Evolutionary conservation across 164 flowering plant species (phyloP), one percentile per base, ranked within the genome.

Genomic region (Echeveria elegans): DNA sequence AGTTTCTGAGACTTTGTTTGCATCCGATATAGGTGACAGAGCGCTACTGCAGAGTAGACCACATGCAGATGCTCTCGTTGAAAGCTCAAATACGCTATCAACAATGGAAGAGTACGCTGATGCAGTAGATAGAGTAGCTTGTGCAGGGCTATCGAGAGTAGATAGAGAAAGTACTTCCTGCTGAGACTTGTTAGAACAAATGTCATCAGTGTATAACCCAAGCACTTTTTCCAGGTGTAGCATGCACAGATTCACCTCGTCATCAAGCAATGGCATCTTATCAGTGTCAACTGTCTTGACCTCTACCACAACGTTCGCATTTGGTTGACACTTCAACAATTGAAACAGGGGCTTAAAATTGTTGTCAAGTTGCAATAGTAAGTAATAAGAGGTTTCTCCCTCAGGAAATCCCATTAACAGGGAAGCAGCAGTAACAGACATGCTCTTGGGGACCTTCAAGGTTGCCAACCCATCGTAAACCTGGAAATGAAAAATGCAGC

Each of bases 391-490:
- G 73, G 80, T 77, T 59, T 89, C 97, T 77, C 86, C 83, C 24
- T 90, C 88, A 23, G 99, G 97, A 70, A 95, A 92, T 59, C 96
- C 97, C 94, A 92, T 80, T 5, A 92, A 68, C 79, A 92, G 75
- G 76, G 78, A 71, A 70, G 74, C 72, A 64, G 88, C 76, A 29
- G 85, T 87, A 83, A 66, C 79, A 64, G 77, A 68, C 63, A 92
- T 73, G 77, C 38, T 74, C 75, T 88, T 87, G 2, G 96, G 88
- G 31, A 89, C 62, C 77, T 79, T 85, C 30, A 79, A 84, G 15
- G 88, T 76, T 63, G 85, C 71, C 59, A 79, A 74, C 26, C 86
- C 89, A 70, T 87, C 97, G 74, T 83, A 85, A 18, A 95, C 97
- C 99, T 95, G 88, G 65, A 77, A 76, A 28, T 70, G 63, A 61